phyloP scores from a whole-genome alignment of 116 monocot species.

The Dioscorea cayenensis region DNA sequence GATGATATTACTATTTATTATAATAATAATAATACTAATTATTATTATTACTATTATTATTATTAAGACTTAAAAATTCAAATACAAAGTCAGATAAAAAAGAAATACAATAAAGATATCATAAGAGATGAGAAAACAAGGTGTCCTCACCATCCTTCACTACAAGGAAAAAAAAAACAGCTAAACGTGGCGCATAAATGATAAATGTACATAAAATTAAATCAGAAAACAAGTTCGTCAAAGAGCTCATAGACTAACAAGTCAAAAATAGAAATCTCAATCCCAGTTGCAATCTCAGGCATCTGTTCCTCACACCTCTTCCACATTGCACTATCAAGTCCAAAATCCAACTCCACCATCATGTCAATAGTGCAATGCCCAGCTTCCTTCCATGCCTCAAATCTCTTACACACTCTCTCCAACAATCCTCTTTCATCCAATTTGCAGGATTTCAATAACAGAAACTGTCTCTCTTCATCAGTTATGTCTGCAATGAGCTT shows the following conservation, averaged over 20 bases:
- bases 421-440: background rate
- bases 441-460: background rate
- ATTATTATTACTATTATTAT: too few species aligned
- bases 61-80: too few species aligned
- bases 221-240: background rate
- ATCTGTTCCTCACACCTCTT: background rate
- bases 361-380: slow-evolving; percentile 1
- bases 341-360: slow-evolving; percentile 15
- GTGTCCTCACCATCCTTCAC: too few species aligned
- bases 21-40: too few species aligned
- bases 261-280: slow-evolving; percentile 9
- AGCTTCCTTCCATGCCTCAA: slow-evolving; percentile 12
- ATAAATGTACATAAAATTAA: too few species aligned
- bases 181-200: too few species aligned
- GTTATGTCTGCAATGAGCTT: slow-evolving; percentile 4
- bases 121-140: too few species aligned
- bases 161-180: too few species aligned
- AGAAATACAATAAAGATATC: too few species aligned
- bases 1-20: too few species aligned
- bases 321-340: slow-evolving; percentile 3
- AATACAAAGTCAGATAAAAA: too few species aligned
- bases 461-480: background rate
- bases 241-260: background rate
- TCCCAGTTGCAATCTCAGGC: background rate
- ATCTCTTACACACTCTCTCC: slow-evolving; percentile 1